Percentiles rank a stretch among this genome's conserved stretches.
phyloP scores from a whole-genome alignment of 345 rosid species.

The Microthlaspi erraticum region DNA sequence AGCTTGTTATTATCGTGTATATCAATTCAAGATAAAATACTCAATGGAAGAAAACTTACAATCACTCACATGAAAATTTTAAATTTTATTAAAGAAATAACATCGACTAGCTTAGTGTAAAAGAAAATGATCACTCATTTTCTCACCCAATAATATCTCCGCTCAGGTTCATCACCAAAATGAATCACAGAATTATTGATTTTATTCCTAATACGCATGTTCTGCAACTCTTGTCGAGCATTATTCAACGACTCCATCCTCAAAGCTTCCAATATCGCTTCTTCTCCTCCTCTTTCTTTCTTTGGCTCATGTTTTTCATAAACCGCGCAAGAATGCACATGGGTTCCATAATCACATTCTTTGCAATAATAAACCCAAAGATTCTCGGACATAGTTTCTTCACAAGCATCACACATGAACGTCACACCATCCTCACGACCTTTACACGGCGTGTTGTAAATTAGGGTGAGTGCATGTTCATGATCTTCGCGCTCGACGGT shows the following conservation, averaged over 20 bases:
- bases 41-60: not conserved
- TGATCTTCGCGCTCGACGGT: slow-evolving; percentile 30
- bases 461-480: slow-evolving; percentile 26
- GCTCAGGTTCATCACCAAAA: slow-evolving; percentile 17
- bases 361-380: slow-evolving; percentile 33
- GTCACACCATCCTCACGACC: not conserved
- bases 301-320: slow-evolving; percentile 1
- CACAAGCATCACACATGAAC: slow-evolving; percentile 28
- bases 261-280: slow-evolving; percentile 12
- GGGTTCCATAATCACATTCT: slow-evolving; percentile 37
- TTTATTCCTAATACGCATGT: not conserved
- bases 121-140: not conserved
- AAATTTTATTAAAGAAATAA: not conserved
- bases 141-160: slow-evolving; percentile 12
- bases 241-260: slow-evolving; percentile 6
- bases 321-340: slow-evolving; percentile 34
- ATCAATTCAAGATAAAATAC: no score
- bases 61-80: not conserved
- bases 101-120: not conserved
- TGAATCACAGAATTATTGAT: slow-evolving; percentile 23
- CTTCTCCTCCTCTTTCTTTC: slow-evolving; percentile 1
- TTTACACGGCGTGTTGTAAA: slow-evolving; percentile 25
- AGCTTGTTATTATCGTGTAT: no score
- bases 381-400: not conserved
- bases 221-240: slow-evolving; percentile 7